Percentiles rank a stretch among this genome's conserved stretches.
phyloP scores from a whole-genome alignment of 1,284 basidiomycete genomes.

The Sporisorium exsertum region DNA sequence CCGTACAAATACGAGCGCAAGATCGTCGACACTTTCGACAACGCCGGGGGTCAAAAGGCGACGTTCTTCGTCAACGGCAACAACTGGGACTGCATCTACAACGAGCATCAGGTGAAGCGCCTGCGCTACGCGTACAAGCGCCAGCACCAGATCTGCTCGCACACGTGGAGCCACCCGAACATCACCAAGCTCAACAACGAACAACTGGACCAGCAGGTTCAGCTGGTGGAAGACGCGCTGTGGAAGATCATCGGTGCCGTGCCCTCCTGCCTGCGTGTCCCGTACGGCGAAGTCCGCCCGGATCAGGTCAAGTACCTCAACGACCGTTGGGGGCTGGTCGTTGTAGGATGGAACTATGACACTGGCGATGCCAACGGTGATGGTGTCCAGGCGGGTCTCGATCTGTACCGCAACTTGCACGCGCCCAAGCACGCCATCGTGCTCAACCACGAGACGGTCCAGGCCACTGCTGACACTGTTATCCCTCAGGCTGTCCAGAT shows the following conservation, averaged over 20 bases:
- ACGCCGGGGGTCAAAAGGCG: constrained; percentile 39
- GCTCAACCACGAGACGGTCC: constrained; percentile 62
- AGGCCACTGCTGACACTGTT: constrained; percentile 33
- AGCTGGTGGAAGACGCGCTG: constrained; percentile 58
- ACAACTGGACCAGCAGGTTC: constrained; percentile 53
- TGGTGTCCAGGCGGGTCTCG: constrained; percentile 29
- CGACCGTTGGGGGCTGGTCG: constrained; percentile 49
- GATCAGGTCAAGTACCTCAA: constrained; percentile 55
- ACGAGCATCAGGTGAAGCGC: constrained; percentile 15
- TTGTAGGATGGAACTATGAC: constrained; percentile 57
- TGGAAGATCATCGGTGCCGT: constrained; percentile 61
- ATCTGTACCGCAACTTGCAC: constrained; percentile 40
- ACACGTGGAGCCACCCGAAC: constrained; percentile 57
- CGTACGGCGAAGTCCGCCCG: constrained; percentile 49
- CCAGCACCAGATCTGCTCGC: constrained; percentile 58
- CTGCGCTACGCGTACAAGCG: constrained; percentile 44
- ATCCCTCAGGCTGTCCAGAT: constrained; percentile 58
- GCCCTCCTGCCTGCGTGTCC: constrained; percentile 56
- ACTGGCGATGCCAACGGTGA: constrained; percentile 50
- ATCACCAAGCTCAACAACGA: constrained; percentile 37
- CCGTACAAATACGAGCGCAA: constrained; percentile 47
- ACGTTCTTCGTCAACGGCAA: constrained; percentile 65
- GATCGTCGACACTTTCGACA: constrained; percentile 40
- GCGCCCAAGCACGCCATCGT: constrained; percentile 54
- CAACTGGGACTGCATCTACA: constrained; percentile 61